Conservation (phyloP, 208 protist species). For the Crithidia mellificae region DNA sequence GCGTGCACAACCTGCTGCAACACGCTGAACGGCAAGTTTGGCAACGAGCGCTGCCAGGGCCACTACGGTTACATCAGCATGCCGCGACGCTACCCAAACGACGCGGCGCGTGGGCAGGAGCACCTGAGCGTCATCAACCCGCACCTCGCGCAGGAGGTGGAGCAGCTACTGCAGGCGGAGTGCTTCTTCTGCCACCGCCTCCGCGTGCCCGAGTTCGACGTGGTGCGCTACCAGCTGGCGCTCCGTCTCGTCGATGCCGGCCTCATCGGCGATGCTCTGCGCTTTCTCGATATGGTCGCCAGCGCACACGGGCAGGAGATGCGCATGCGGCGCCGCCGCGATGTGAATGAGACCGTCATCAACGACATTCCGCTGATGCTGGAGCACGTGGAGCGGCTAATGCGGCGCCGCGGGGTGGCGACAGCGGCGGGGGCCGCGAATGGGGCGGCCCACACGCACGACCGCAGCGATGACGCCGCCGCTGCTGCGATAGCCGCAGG, state of each 20-base stretch:
- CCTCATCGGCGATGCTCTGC: conserved; percentile 76
- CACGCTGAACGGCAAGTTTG: conserved; percentile 51
- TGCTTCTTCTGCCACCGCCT: conserved; percentile 90
- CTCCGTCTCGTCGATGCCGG: conserved; percentile 75
- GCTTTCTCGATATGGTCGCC: conserved; percentile 72
- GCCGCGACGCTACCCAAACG: conserved; percentile 71
- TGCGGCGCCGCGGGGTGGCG: conserved; percentile 28
- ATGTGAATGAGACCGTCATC: conserved; percentile 68
- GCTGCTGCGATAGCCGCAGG: neutral
- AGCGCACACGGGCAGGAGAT: conserved; percentile 61
- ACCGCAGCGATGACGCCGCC: neutral
- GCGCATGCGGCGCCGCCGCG: conserved; percentile 47
- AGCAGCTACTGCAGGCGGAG: conserved; percentile 77
- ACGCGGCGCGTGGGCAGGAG: conserved; percentile 34
- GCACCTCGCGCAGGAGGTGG: conserved; percentile 71
- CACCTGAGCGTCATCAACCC: conserved; percentile 83
- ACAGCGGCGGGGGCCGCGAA: neutral
- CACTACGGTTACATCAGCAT: conserved; percentile 90
- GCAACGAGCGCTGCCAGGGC: conserved; percentile 87
- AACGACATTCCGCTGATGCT: conserved; percentile 62
- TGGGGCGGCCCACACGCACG: too few relatives aligned
- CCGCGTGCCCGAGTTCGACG: conserved; percentile 76
- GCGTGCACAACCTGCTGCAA: conserved; percentile 79
- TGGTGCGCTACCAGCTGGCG: conserved; percentile 78
- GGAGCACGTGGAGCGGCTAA: conserved; percentile 64